A percentile compares a stretch with the other conserved stretches of the same genome.
Conservation (phyloP, 495 filamentous ascomycete species). For the Pseudoneurospora amorphoporcata region DNA sequence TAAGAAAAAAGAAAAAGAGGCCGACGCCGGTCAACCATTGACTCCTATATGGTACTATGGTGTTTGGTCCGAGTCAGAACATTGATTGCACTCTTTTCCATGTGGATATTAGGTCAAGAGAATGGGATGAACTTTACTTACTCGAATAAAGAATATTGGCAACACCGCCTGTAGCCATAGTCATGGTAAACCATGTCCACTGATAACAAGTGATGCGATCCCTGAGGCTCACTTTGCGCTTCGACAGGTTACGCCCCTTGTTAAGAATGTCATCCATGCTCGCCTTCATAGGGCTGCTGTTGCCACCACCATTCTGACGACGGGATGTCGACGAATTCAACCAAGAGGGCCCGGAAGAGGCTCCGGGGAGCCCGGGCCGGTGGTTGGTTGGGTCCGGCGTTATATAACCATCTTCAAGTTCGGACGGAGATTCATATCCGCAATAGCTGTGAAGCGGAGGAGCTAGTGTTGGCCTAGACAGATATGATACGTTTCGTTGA, state of each 20-base stretch:
- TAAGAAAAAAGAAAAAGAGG: constrained; percentile 63
- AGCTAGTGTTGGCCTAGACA: neutral
- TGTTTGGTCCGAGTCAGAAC: neutral
- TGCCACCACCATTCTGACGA: neutral
- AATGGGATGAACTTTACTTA: constrained; percentile 25
- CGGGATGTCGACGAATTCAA: neutral
- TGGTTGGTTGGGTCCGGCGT: neutral
- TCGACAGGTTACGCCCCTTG: constrained; percentile 11
- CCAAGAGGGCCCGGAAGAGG: neutral
- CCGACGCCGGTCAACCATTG: constrained; percentile 62
- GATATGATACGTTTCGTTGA: neutral
- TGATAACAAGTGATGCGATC: constrained; percentile 38
- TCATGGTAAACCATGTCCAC: constrained; percentile 68
- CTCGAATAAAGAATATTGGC: constrained; percentile 66
- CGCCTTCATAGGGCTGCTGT: constrained; percentile 1
- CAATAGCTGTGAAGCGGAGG: neutral
- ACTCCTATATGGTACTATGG: constrained; percentile 57
- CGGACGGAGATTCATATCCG: constrained; percentile 8
- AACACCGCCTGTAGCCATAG: constrained; percentile 78
- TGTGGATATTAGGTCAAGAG: neutral
- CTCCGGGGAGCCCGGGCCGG: neutral
- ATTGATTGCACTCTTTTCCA: neutral
- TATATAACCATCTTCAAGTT: neutral
- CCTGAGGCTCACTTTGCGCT: constrained; percentile 26
- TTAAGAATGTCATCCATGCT: constrained; percentile 24